Evolutionary conservation across 169 alveolate genomes (phyloP).

Genomic region (Eimeria necatrix): DNA sequence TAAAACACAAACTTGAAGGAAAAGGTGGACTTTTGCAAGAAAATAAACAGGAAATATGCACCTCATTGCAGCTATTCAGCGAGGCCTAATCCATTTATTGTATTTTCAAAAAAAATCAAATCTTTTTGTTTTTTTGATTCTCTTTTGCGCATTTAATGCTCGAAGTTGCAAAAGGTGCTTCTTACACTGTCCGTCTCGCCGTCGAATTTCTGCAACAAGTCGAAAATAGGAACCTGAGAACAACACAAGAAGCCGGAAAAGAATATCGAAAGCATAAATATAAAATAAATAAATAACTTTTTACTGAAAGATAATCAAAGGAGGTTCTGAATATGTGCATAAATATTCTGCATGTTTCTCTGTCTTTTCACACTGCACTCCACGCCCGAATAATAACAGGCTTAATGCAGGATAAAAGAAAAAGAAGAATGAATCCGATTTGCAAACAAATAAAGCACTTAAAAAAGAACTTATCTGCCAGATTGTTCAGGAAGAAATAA

Average conservation of each 20-base stretch:
- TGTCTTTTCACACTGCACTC: no score
- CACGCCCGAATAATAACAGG: no score
- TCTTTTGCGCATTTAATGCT: neutral
- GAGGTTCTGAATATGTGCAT: neutral
- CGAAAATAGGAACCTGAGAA: slow-evolving; percentile 92
- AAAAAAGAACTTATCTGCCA: no score
- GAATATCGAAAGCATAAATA: neutral
- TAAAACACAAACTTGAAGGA: neutral
- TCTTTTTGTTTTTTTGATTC: neutral
- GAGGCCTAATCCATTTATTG: no score
- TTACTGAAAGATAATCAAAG: neutral
- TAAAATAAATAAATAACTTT: neutral
- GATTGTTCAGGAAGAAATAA: no score
- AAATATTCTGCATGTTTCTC: neutral
- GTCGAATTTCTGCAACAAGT: slow-evolving; percentile 95
- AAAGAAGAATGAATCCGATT: no score
- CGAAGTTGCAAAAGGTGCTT: neutral
- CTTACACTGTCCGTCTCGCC: slow-evolving; percentile 95
- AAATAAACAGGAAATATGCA: neutral
- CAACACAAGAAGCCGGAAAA: neutral
- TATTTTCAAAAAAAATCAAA: neutral
- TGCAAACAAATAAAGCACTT: no score
- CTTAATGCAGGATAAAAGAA: no score
- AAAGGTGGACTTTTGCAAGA: neutral
- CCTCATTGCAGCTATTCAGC: no score